Percentiles rank a stretch among this genome's conserved stretches.
Evolutionary conservation across 306 rosid species (phyloP).

Genomic region (Psophocarpus tetragonolobus): DNA sequence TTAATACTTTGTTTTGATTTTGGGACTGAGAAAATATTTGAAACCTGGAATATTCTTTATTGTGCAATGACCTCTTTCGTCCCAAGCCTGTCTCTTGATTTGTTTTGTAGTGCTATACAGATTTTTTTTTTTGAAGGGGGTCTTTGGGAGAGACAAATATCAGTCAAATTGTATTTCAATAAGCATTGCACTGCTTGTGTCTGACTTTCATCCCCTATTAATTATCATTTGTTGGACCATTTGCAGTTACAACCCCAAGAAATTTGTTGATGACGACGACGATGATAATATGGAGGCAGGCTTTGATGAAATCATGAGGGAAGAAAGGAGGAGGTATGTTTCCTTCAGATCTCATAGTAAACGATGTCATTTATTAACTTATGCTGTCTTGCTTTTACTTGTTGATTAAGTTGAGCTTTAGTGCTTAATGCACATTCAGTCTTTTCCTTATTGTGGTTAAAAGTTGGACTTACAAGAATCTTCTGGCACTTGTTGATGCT

Average conservation of each 20-base stretch:
- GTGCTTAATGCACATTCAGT: background rate
- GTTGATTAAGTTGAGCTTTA: background rate
- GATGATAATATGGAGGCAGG: slow-evolving; percentile 83
- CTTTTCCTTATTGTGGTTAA: background rate
- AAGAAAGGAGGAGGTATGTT: slow-evolving; percentile 64
- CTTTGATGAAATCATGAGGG: slow-evolving; percentile 71
- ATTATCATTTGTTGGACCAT: background rate
- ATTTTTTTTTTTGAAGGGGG: too few relatives aligned
- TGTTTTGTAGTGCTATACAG: background rate
- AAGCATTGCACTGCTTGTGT: background rate
- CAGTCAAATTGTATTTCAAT: background rate
- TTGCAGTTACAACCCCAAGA: slow-evolving; percentile 65
- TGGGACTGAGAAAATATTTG: background rate
- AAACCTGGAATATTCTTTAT: background rate
- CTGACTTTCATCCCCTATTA: background rate
- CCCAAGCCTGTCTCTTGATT: background rate
- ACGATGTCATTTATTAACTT: background rate
- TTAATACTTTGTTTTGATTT: slow-evolving; percentile 2
- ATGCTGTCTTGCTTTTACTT: background rate
- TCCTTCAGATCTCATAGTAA: background rate
- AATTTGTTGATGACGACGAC: slow-evolving; percentile 49
- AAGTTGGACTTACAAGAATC: background rate
- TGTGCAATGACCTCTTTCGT: background rate
- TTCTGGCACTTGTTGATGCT: background rate
- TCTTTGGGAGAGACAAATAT: background rate